phyloP scores from a whole-genome alignment of 441 rosid genomes.

The Erysimum cheiri region DNA sequence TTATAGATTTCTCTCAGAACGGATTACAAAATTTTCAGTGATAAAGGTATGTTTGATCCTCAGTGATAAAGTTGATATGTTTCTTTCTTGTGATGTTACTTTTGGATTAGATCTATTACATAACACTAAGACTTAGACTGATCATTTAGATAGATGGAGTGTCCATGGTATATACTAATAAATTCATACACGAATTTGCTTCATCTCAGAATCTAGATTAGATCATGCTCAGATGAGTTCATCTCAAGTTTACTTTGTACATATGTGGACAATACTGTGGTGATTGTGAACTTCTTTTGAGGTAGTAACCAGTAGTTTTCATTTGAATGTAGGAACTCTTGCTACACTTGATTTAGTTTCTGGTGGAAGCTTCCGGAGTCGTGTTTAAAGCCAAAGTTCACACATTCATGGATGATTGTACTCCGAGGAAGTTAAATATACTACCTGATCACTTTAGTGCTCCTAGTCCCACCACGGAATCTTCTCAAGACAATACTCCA shows the following conservation, averaged over 20 bases:
- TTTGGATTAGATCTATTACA: constrained; percentile 7
- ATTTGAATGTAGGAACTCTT: constrained; percentile 16
- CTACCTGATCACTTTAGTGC: constrained; percentile 76
- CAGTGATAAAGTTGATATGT: constrained; percentile 9
- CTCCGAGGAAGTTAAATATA: constrained; percentile 66
- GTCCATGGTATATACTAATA: background rate
- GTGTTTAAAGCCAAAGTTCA: constrained; percentile 19
- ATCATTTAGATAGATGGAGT: background rate
- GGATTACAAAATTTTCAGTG: background rate
- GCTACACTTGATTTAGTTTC: background rate
- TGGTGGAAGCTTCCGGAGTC: constrained; percentile 32
- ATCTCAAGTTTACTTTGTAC: background rate
- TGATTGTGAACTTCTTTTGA: background rate
- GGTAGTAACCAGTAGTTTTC: constrained; percentile 6
- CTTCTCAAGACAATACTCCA: constrained; percentile 50
- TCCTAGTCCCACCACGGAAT: constrained; percentile 49
- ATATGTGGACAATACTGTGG: background rate
- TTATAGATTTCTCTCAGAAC: background rate
- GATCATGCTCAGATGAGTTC: background rate
- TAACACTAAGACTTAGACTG: background rate
- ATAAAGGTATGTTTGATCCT: constrained; percentile 5
- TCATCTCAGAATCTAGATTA: constrained; percentile 5
- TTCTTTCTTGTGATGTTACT: background rate
- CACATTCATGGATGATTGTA: constrained; percentile 71
- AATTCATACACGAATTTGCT: background rate